Base-by-base conservation (phyloP, 1,284 basidiomycete genomes). In the Pseudozyma flocculosa region DNA sequence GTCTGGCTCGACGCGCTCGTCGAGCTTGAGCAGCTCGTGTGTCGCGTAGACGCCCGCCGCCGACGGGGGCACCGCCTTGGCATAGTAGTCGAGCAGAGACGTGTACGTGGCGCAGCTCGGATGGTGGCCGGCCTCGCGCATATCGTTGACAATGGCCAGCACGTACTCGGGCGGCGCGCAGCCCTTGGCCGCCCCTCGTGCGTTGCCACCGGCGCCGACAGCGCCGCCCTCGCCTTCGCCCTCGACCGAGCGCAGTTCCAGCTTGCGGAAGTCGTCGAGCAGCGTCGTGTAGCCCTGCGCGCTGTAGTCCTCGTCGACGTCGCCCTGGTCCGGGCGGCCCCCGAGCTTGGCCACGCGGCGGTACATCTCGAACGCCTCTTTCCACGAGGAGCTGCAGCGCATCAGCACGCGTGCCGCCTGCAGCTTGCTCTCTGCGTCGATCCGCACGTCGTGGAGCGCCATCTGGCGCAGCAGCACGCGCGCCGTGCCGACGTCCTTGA, bases 101-200 rank as follows among this genome's bases (percentile, higher is more conserved):
- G 86, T 87, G 76, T 94, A 90, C 14, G 88, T 84, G 26, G 84
- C 78, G 0, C 83, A 78, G 0, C 84, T 83, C 19, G 88, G 82
- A 1, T 81, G 80, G 58, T 85, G 79, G 14, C 87, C 86, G 0
- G 84, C 83, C 2, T 79, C 76, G 11, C 85, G 86, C 90, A 96
- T 93, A 80, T 95, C 90, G 45, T 83, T 81, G 55, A 94, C 83
- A 61, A 96, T 88, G 47, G 84, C 82, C 75, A 92, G 86, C 71
- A 90, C 88, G 41, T 85, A 81, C 38, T 82, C 82, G 19, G 86
- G 81, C 4, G 86, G 83, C 1, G 86, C 83, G 8, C 83, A 76
- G 39, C 42, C 21, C 14, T 15, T 29, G 26, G 43, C 45, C 45
- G 21, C 29, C 17, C 8, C 4, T 18, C 17, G 8, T 26, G 15